A percentile compares a stretch with the other conserved stretches of the same genome.
Evolutionary conservation across 2,329 filamentous ascomycete species (phyloP).

Genomic region (Penicillium sp.): DNA sequence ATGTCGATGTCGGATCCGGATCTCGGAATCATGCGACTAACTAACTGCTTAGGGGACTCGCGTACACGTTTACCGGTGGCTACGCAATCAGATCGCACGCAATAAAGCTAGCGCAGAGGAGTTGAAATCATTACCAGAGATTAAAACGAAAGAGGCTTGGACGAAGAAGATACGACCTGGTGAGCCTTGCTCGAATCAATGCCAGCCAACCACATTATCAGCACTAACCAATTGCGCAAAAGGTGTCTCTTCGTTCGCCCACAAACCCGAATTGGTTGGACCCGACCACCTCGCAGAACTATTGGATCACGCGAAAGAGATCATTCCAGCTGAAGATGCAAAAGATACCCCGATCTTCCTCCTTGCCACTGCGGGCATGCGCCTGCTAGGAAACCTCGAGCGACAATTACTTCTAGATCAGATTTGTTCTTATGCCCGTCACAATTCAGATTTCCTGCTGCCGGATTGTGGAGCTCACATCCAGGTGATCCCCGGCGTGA

Average conservation of each 20-base stretch:
- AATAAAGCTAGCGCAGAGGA: constrained; percentile 58
- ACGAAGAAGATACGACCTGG: constrained; percentile 93
- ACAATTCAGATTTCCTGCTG: constrained; percentile 73
- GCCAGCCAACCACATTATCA: neutral
- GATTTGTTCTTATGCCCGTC: constrained; percentile 76
- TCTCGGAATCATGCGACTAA: constrained; percentile 8
- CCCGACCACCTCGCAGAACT: constrained; percentile 75
- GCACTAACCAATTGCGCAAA: constrained; percentile 9
- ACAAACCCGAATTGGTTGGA: constrained; percentile 71
- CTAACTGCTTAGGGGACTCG: constrained; percentile 66
- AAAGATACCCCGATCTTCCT: constrained; percentile 87
- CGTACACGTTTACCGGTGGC: constrained; percentile 91
- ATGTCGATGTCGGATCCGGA: constrained; percentile 26
- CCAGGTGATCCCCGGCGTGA: constrained; percentile 92
- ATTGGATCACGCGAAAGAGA: constrained; percentile 72
- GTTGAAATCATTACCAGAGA: constrained; percentile 66
- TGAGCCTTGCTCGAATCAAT: constrained; percentile 26
- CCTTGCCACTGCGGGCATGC: constrained; percentile 93
- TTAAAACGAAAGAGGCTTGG: constrained; percentile 81
- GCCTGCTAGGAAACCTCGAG: constrained; percentile 70
- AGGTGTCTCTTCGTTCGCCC: constrained; percentile 82
- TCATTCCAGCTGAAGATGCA: constrained; percentile 72
- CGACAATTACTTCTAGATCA: constrained; percentile 68
- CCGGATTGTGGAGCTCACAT: constrained; percentile 89
- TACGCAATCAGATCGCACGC: constrained; percentile 66